Percentiles rank a stretch among this genome's conserved stretches.
phyloP scores from a whole-genome alignment of 257 asterid species.

The Paraleonurus japonicus region DNA sequence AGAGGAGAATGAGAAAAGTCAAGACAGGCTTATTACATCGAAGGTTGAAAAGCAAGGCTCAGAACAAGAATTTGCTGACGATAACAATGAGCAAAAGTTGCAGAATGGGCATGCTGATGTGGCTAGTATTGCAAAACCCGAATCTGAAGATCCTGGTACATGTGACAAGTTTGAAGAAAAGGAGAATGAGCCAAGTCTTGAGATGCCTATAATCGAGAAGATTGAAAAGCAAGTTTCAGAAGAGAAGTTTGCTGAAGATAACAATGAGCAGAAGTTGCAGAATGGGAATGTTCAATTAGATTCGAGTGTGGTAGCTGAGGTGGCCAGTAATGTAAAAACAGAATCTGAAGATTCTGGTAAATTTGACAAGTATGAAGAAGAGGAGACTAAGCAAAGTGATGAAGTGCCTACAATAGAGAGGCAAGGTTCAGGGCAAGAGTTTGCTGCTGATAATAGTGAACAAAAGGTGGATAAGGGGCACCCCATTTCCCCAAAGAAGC shows the following conservation, averaged over 20 bases:
- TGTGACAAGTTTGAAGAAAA: slow-evolving; percentile 35
- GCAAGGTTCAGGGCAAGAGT: slow-evolving; percentile 46
- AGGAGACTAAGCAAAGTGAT: slow-evolving; percentile 37
- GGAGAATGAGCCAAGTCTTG: slow-evolving; percentile 40
- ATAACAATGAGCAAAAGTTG: slow-evolving; percentile 42
- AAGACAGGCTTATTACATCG: slow-evolving; percentile 37
- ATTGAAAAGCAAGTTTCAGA: slow-evolving; percentile 47
- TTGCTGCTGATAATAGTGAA: slow-evolving; percentile 39
- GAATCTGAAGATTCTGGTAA: slow-evolving; percentile 13
- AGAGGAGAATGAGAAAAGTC: slow-evolving; percentile 37
- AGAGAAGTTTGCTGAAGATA: slow-evolving; percentile 43
- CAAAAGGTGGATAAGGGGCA: slow-evolving; percentile 52
- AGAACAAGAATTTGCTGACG: slow-evolving; percentile 40
- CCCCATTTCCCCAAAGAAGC: slow-evolving; percentile 43
- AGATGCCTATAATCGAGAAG: slow-evolving; percentile 22
- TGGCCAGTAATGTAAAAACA: slow-evolving; percentile 26
- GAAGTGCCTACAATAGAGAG: slow-evolving; percentile 42
- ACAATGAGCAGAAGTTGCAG: slow-evolving; percentile 38
- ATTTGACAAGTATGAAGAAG: slow-evolving; percentile 13
- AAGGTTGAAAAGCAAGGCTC: slow-evolving; percentile 47
- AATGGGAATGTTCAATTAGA: slow-evolving; percentile 29
- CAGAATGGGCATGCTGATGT: slow-evolving; percentile 20
- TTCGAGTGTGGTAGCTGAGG: slow-evolving; percentile 31
- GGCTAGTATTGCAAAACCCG: slow-evolving; percentile 20
- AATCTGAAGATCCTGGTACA: slow-evolving; percentile 18